Evolutionary conservation across 139 green algal genomes (phyloP), one percentile per base, ranked within the genome.

Genomic region (Volvox reticuliferus): DNA sequence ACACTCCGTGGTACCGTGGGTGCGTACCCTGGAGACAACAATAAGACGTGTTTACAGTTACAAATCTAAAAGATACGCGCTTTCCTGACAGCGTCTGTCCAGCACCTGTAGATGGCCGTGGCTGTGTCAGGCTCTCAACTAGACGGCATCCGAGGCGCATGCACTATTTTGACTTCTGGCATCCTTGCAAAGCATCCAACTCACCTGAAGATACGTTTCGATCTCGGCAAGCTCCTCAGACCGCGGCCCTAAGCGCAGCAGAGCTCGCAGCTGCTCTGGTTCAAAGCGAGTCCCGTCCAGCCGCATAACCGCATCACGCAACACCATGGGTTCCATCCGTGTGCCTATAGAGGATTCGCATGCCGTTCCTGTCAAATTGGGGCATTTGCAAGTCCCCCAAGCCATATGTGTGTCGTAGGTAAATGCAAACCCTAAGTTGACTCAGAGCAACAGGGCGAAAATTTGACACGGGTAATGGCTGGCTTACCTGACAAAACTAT

Each of bases 401-500:
- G 44, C 44, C 44, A 55, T 9, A 55, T 55, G 5, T 55, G 9
- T 55, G 44, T 55, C 5, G 44, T 55, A 55, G 44, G 44, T 55
- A 55, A 9, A 5, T 55, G 44, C 44, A 55, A 55, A 55, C 44
- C 44, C 44, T 55, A 9, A 55, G 44, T 55, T 9, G 9, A 55
- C 44, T 9, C 44, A 5, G 44, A 9, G 44, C 44, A 55, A 55
- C 5, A 55, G 5, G 5, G 44, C 44, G 5, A 55, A 55, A 55
- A 55, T 55, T 14, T 55, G 44, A 9, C 44, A 28, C 16, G 65
- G 16, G 16, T 30, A 24, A 73, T 73, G 21, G 65, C 65, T 24
- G 65, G 65, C 86, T 24, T 87, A 92, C 95, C 96, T 26, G 93
- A 94, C 18, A 98, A 94, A 92, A 98, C 94, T 77, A 98, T 98